Percentiles rank a stretch among this genome's conserved stretches.
Conservation (phyloP, 192 early-diverging fungal species). For the Rhizophagus prolifer region DNA sequence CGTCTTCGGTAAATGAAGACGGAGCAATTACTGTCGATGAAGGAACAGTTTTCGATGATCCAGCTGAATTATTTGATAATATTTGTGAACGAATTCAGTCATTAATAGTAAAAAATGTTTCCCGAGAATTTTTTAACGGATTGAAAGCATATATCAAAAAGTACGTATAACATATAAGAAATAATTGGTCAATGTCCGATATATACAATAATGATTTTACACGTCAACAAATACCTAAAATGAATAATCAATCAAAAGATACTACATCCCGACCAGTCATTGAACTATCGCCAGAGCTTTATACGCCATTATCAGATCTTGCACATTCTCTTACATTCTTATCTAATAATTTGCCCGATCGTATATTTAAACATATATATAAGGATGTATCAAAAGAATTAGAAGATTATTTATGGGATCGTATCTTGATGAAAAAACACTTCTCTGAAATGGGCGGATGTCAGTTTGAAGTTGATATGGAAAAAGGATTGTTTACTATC, state of each 20-base stretch:
- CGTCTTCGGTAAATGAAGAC: constrained; percentile 30
- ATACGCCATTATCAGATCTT: constrained; percentile 46
- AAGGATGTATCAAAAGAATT: constrained; percentile 44
- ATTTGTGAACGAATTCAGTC: constrained; percentile 44
- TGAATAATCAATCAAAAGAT: constrained; percentile 2
- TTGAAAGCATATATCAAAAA: constrained; percentile 46
- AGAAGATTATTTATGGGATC: constrained; percentile 55
- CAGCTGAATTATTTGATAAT: constrained; percentile 36
- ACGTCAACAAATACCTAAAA: neutral
- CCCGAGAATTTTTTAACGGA: constrained; percentile 45
- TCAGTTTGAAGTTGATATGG: constrained; percentile 49
- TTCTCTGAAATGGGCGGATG: constrained; percentile 49
- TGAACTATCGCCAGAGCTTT: constrained; percentile 54
- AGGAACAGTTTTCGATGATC: constrained; percentile 49
- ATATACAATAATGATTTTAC: constrained; percentile 2
- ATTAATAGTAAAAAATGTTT: constrained; percentile 43
- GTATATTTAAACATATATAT: constrained; percentile 41
- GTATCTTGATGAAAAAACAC: constrained; percentile 51
- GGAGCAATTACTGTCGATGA: constrained; percentile 30
- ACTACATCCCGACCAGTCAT: constrained; percentile 1
- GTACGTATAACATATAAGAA: constrained; percentile 39
- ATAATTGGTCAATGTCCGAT: constrained; percentile 48
- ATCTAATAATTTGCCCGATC: constrained; percentile 33
- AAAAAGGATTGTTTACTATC: constrained; percentile 46
- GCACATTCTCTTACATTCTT: constrained; percentile 43